Evolutionary conservation across 2,329 filamentous ascomycete genomes (phyloP), one percentile per base, ranked within the genome.

Genomic region (Penicillium thymicola): DNA sequence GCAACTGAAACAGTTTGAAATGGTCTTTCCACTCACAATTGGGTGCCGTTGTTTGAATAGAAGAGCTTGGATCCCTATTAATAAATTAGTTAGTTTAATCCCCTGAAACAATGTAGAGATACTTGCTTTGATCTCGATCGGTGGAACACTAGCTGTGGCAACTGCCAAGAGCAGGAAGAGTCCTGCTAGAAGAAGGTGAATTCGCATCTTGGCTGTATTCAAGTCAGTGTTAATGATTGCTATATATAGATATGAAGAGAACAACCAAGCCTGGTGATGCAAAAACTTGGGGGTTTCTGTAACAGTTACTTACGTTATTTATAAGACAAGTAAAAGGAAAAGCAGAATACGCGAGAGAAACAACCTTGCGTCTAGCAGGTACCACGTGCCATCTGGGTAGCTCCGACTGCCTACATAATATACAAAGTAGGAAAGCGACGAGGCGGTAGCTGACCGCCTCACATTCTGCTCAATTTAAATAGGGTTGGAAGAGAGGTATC

Each of bases 41-140:
- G 53, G 0, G 25, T 45, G 34, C 53, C 47, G n/a, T 51, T 55
- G 41, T 45, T 45, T 2, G 53, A 27, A 28, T 55, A 55, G 27
- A 55, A 55, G 34, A 55, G 45, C 40, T 55, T 55, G 2, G 53
- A 55, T 9, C 53, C 53, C 53, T 55, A 6, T n/a, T 5, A 11
- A 23, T n/a, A 13, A 10, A 11, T 48, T 11, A 41, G 25, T 11
- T 16, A 9, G 1, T 45, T 14, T 8, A n/a, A 23, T 16, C 2
- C 30, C 18, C 13, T 2, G 7, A 37, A 28, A 6, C 14, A 25
- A 8, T 27, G 23, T 21, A 10, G 3, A 21, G 14, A 18, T 30
- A 32, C 40, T 32, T 51, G n/a, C 47, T 30, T 55, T 55, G 41
- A 55, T 55, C 53, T 55, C 47, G 7, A 55, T 55, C 21, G 40